Evolutionary conservation across 305 asterid species (phyloP), one percentile per base, ranked within the genome.

Genomic region (Caryopteris hybrid): DNA sequence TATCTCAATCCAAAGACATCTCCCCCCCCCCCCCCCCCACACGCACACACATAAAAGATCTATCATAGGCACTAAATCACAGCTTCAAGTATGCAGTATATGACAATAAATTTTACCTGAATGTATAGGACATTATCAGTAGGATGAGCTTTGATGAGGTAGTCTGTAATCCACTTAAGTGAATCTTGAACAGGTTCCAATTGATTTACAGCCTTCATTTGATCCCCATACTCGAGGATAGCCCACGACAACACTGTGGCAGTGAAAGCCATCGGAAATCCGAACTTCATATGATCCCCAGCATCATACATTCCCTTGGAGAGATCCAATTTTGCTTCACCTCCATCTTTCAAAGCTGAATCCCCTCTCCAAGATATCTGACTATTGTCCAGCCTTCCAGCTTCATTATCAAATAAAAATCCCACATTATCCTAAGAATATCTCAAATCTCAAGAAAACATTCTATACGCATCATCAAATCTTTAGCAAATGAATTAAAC

Each of bases 271-370:
- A 94, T 78, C 0, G 98, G 99, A 71, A 94, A 91, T 31, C 90
- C 90, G 66, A 94, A 94, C 80, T 94, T 94, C 96, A 94, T 85
- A 77, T 80, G 87, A 76, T 94, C 98, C 8, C 99, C 98, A 0
- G 97, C 99, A 79, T 91, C 98, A 52, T 80, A 94, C 98, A 94
- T 83, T 56, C 99, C 98, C 74, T 84, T 91, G 3, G 96, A 87
- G n/a, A 94, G 98, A 81, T 94, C 99, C 78, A 94, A 25, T 43
- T 69, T 82, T 31, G 79, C 98, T 50, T 72, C 77, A 51, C 78
- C 84, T 43, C 99, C 99, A 65, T 94, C 99, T 17, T 76, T 41
- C 66, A 89, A 69, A 25, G 85, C 96, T 7, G 99, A 94, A 80
- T 89, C 83, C n/a, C 97, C 99, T 61, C 98, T 83, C 99, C 98